Conservation (phyloP, 441 rosid species). For the Biscutella laevigata region DNA sequence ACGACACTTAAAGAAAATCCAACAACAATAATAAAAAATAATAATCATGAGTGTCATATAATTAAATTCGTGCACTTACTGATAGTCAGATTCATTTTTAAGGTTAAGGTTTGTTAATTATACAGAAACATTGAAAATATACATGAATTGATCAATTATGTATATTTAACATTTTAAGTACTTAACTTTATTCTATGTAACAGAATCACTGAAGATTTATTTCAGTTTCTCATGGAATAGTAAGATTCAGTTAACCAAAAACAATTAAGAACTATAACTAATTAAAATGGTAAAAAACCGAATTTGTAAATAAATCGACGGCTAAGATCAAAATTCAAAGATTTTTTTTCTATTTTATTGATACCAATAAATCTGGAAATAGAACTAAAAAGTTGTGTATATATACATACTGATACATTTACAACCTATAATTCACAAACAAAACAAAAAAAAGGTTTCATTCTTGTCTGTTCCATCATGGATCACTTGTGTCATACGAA, state of each 20-base stretch:
- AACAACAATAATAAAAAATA: no score
- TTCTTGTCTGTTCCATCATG: conserved; percentile 5
- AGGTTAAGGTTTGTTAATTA: no score
- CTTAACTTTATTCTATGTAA: no score
- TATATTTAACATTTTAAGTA: no score
- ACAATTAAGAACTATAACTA: not conserved
- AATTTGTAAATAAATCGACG: not conserved
- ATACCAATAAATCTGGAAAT: not conserved
- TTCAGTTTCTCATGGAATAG: not conserved
- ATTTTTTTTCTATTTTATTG: not conserved
- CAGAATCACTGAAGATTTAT: no score
- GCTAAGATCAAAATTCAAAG: not conserved
- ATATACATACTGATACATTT: not conserved
- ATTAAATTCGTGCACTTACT: no score
- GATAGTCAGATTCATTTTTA: no score
- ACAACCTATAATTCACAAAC: not conserved
- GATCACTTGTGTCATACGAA: not conserved
- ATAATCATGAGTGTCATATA: no score
- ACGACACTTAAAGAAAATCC: no score
- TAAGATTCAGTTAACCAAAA: conserved; percentile 2
- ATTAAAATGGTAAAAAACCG: not conserved
- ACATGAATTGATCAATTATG: no score
- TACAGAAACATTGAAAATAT: no score
- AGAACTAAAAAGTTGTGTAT: not conserved
- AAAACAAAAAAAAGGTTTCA: not conserved